Evolutionary conservation across 148 eudicot species (phyloP).

Genomic region (Heliosperma pusillum): DNA sequence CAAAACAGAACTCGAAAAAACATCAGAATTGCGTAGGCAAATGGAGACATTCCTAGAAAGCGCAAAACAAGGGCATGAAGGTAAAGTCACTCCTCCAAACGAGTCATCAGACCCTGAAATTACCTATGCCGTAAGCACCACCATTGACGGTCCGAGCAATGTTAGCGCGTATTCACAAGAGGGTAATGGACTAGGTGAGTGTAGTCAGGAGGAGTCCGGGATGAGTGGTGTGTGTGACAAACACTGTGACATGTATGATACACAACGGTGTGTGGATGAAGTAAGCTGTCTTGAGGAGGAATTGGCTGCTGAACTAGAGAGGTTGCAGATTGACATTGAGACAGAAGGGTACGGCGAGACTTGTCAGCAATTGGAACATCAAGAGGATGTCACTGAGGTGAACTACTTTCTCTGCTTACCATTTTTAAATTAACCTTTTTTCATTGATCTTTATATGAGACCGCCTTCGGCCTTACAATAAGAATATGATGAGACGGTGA

Average conservation of each 20-base stretch:
- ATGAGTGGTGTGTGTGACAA: constrained; percentile 22
- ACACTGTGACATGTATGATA: constrained; percentile 22
- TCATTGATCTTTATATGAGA: too few relatives aligned
- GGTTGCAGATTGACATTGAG: constrained; percentile 39
- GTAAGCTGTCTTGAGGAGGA: constrained; percentile 60
- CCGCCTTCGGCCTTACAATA: too few relatives aligned
- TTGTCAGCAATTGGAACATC: constrained; percentile 20
- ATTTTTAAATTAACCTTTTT: too few relatives aligned
- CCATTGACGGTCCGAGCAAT: constrained; percentile 27
- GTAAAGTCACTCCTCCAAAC: constrained; percentile 18
- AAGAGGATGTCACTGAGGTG: constrained; percentile 32
- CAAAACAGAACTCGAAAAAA: constrained; percentile 54
- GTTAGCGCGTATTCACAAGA: constrained; percentile 23
- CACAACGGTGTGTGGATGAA: constrained; percentile 27
- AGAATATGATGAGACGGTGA: too few relatives aligned
- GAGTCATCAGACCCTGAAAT: constrained; percentile 20
- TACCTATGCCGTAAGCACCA: constrained; percentile 30
- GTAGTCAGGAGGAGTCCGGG: constrained; percentile 23
- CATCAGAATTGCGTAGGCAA: constrained; percentile 44
- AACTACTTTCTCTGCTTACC: neutral
- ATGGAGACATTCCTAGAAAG: constrained; percentile 46
- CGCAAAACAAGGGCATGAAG: constrained; percentile 27
- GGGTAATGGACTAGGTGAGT: too few relatives aligned
- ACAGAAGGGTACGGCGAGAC: constrained; percentile 30
- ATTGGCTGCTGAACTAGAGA: constrained; percentile 55